Evolutionary conservation across 805 yeast genomes (phyloP).

Genomic region (Cyberlindnera nakhonratchasimensis): DNA sequence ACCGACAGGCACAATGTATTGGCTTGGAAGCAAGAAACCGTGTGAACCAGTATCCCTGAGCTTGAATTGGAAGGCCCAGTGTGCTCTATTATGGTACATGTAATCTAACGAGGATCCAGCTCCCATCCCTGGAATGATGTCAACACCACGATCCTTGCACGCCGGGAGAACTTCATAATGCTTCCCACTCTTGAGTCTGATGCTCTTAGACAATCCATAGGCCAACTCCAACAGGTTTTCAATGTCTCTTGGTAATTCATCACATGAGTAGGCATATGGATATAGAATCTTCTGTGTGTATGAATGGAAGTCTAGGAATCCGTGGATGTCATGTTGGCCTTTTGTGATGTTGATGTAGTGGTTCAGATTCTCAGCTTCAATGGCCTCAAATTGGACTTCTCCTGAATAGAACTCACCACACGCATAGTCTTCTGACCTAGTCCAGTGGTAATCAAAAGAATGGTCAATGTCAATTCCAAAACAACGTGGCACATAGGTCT

Average conservation of each 20-base stretch:
- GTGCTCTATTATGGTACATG: slow-evolving; percentile 79
- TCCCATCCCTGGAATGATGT: slow-evolving; percentile 68
- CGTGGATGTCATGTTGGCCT: slow-evolving; percentile 58
- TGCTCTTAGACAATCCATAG: slow-evolving; percentile 73
- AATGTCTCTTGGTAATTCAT: slow-evolving; percentile 67
- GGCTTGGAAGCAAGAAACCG: slow-evolving; percentile 75
- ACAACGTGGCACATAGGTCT: slow-evolving; percentile 62
- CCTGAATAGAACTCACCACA: slow-evolving; percentile 88
- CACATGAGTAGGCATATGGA: slow-evolving; percentile 81
- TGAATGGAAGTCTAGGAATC: slow-evolving; percentile 80
- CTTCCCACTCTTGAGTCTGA: slow-evolving; percentile 60
- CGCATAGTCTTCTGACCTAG: slow-evolving; percentile 56
- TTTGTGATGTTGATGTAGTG: slow-evolving; percentile 40
- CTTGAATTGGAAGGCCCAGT: slow-evolving; percentile 82
- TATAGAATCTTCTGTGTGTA: slow-evolving; percentile 80
- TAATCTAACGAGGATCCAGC: slow-evolving; percentile 79
- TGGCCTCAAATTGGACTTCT: slow-evolving; percentile 62
- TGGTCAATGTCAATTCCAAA: slow-evolving; percentile 85
- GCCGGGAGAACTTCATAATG: slow-evolving; percentile 70
- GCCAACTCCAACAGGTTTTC: slow-evolving; percentile 80
- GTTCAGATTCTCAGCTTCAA: slow-evolving; percentile 52
- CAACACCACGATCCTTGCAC: slow-evolving; percentile 74
- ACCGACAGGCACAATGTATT: slow-evolving; percentile 73
- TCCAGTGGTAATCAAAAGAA: slow-evolving; percentile 75
- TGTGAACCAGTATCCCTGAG: slow-evolving; percentile 78